phyloP scores from a whole-genome alignment of 2,329 filamentous ascomycete species.

The Xylaria hypoxylon region DNA sequence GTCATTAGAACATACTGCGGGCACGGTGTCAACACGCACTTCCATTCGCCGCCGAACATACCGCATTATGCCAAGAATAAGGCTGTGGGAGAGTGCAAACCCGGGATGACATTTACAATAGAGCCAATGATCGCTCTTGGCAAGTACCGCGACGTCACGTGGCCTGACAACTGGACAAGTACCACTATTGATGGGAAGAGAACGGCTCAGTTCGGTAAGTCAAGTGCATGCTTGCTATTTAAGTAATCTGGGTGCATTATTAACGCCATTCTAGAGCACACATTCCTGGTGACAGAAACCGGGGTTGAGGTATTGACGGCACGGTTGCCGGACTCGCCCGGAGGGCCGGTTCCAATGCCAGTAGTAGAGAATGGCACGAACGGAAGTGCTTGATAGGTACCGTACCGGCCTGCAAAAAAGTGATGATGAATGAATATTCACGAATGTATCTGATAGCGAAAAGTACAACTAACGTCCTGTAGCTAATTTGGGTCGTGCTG shows the following conservation, averaged over 20 bases:
- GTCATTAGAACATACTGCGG: constrained; percentile 97
- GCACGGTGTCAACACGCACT: constrained; percentile 92
- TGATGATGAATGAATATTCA: constrained; percentile 18
- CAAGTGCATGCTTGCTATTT: background rate
- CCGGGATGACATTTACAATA: constrained; percentile 98
- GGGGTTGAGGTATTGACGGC: constrained; percentile 88
- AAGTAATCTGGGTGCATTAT: background rate
- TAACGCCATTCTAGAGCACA: constrained; percentile 72
- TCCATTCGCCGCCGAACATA: constrained; percentile 93
- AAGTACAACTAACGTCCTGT: background rate
- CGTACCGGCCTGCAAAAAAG: constrained; percentile 9
- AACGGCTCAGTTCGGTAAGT: constrained; percentile 91
- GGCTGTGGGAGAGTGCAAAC: constrained; percentile 91
- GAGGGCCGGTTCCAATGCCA: constrained; percentile 75
- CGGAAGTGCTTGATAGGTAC: constrained; percentile 27
- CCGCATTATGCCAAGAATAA: constrained; percentile 99
- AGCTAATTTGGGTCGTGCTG: background rate
- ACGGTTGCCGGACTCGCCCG: constrained; percentile 77
- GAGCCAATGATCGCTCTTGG: constrained; percentile 98
- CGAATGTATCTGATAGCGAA: constrained; percentile 13
- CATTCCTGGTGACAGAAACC: constrained; percentile 83
- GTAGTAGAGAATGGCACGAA: constrained; percentile 39
- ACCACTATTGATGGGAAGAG: constrained; percentile 88
- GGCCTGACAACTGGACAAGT: constrained; percentile 99
- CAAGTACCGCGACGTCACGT: constrained; percentile 91